phyloP scores from a whole-genome alignment of 257 asterid species.

The Henckelia pumila region DNA sequence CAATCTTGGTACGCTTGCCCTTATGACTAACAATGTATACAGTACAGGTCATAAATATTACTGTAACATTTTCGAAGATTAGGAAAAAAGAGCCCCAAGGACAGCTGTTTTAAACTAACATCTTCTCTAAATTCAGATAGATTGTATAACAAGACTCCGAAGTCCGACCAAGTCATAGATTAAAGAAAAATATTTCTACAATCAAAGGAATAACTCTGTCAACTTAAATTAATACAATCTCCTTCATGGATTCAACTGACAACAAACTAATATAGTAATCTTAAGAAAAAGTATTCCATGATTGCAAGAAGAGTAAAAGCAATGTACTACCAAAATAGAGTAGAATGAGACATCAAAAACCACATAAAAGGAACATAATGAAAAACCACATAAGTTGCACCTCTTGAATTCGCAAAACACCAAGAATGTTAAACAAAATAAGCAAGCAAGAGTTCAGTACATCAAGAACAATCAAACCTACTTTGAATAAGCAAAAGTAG shows the following conservation, averaged over 20 bases:
- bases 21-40: conserved; percentile 6
- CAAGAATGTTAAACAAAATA: background rate
- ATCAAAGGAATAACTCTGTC: background rate
- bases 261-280: background rate
- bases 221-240: background rate
- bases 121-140: background rate
- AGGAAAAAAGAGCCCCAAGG: background rate
- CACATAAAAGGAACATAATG: background rate
- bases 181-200: too few species aligned
- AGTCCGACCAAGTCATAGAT: background rate
- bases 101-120: conserved; percentile 1
- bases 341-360: background rate
- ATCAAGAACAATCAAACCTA: background rate
- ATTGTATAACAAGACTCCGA: background rate
- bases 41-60: background rate
- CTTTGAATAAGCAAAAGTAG: background rate
- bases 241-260: background rate
- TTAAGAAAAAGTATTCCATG: background rate
- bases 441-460: background rate
- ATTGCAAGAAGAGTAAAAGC: background rate
- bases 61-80: background rate
- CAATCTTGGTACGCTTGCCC: conserved; percentile 22
- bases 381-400: background rate
- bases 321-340: background rate
- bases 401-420: background rate